Percentiles rank a stretch among this genome's conserved stretches.
These are phyloP conservation scores for Stachybotrys chartarum DNA, from an alignment of 2,329 filamentous ascomycete species.

Conservation along the genomic window DNA sequence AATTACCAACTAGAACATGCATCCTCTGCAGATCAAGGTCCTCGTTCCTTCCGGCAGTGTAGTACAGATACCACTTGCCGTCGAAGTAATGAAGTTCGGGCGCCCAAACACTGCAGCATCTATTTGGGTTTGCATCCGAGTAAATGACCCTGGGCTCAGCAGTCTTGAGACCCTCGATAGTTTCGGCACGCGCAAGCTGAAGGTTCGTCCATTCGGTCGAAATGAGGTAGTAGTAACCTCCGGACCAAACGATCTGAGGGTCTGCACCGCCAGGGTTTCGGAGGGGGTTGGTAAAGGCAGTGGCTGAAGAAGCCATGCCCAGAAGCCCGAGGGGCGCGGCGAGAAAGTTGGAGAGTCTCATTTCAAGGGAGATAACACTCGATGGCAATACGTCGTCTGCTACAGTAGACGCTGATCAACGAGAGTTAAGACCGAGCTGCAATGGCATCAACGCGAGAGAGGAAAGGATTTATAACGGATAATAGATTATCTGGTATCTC, in stretches of 20 bases:
- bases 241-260: conserved; percentile 43
- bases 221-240: conserved; percentile 50
- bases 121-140: conserved; percentile 33
- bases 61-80: conserved; percentile 48
- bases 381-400: too few species aligned
- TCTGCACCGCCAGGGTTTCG: conserved; percentile 42
- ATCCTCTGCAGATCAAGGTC: conserved; percentile 42
- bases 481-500: too few species aligned
- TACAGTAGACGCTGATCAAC: too few species aligned
- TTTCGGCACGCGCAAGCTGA: conserved; percentile 45
- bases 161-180: conserved; percentile 47
- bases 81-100: conserved; percentile 47
- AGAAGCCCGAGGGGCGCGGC: conserved; percentile 4
- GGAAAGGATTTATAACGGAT: too few species aligned
- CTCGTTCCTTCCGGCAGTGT: conserved; percentile 38
- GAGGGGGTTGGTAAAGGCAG: conserved; percentile 44
- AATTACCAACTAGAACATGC: conserved; percentile 42
- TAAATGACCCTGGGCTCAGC: conserved; percentile 44
- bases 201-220: conserved; percentile 50
- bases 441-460: too few species aligned
- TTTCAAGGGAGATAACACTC: background rate
- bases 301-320: conserved; percentile 9
- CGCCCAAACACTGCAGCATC: conserved; percentile 52
- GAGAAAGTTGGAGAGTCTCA: conserved; percentile 2
- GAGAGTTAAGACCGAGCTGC: too few species aligned